Conservation (phyloP, 495 filamentous ascomycete genomes). For the Aspergillus cristatus region DNA sequence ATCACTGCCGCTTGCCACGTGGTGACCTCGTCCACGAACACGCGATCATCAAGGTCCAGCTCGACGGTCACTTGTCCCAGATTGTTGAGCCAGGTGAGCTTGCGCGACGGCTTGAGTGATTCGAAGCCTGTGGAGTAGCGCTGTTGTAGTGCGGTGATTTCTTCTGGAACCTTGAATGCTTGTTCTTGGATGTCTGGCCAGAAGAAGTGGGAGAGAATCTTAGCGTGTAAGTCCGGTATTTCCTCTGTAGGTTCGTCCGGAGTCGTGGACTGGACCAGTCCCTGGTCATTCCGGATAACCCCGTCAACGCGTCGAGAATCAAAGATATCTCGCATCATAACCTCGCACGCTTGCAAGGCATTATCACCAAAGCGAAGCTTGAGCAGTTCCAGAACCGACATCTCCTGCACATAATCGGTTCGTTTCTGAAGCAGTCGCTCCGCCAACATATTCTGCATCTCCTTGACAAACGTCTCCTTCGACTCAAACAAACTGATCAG, state of each 20-base stretch:
- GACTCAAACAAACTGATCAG: constrained; percentile 80
- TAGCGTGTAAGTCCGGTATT: constrained; percentile 54
- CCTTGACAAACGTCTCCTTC: constrained; percentile 84
- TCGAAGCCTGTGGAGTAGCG: constrained; percentile 72
- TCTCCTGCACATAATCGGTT: constrained; percentile 63
- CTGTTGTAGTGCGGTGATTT: constrained; percentile 53
- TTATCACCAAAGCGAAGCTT: constrained; percentile 83
- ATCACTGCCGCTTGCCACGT: constrained; percentile 90
- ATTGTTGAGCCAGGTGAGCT: constrained; percentile 78
- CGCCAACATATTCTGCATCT: constrained; percentile 77
- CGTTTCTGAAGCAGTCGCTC: constrained; percentile 71
- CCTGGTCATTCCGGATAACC: constrained; percentile 48
- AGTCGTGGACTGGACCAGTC: constrained; percentile 9
- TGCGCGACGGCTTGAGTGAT: constrained; percentile 66
- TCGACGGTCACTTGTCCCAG: constrained; percentile 73
- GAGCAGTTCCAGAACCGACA: constrained; percentile 72
- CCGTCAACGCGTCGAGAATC: constrained; percentile 69
- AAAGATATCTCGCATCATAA: constrained; percentile 92
- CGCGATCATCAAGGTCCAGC: constrained; percentile 75
- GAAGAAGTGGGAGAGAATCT: constrained; percentile 86
- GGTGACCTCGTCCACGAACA: constrained; percentile 61
- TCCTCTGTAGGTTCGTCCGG: constrained; percentile 4
- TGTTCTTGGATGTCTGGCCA: constrained; percentile 82
- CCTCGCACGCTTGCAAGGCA: constrained; percentile 80
- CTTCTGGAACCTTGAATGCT: constrained; percentile 58